These are phyloP conservation scores for Sporothrix pallida DNA, from an alignment of 2,329 filamentous ascomycete species.

Conservation along the genomic window DNA sequence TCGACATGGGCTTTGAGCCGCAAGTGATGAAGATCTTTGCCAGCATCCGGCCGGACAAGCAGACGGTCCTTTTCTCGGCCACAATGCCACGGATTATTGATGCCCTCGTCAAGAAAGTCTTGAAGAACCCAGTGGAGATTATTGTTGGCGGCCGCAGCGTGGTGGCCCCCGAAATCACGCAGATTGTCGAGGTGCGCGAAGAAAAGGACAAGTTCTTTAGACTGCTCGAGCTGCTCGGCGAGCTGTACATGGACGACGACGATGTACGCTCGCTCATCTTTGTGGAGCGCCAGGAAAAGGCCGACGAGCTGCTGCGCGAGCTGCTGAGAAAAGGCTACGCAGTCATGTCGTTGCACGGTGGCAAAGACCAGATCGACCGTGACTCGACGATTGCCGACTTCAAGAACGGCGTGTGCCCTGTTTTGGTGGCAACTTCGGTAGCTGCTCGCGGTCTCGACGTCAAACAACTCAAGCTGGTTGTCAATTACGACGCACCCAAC, in stretches of 20 bases:
- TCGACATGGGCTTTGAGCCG: slow-evolving; percentile 99
- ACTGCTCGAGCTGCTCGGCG: slow-evolving; percentile 83
- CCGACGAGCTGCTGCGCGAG: slow-evolving; percentile 78
- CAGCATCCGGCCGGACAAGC: slow-evolving; percentile 88
- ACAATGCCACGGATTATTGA: slow-evolving; percentile 96
- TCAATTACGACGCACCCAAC: slow-evolving; percentile 94
- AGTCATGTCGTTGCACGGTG: slow-evolving; percentile 91
- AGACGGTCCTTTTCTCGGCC: slow-evolving; percentile 94
- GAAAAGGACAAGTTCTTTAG: slow-evolving; percentile 84
- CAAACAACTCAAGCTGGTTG: slow-evolving; percentile 91
- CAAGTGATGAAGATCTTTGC: slow-evolving; percentile 96
- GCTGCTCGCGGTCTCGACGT: slow-evolving; percentile 95
- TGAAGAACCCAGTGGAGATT: slow-evolving; percentile 87
- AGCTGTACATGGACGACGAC: slow-evolving; percentile 84
- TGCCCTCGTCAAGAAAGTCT: slow-evolving; percentile 83
- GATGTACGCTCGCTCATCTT: slow-evolving; percentile 90
- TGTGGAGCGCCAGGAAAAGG: slow-evolving; percentile 89
- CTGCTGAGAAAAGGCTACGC: slow-evolving; percentile 84
- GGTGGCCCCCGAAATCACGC: slow-evolving; percentile 90
- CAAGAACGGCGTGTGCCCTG: slow-evolving; percentile 86
- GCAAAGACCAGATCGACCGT: slow-evolving; percentile 90
- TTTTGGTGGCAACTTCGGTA: slow-evolving; percentile 93
- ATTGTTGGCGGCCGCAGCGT: slow-evolving; percentile 86
- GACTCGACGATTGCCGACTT: slow-evolving; percentile 93
- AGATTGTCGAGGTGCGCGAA: slow-evolving; percentile 85